Base-by-base conservation (phyloP, 305 asterid genomes). In the Solanum hybrid region DNA sequence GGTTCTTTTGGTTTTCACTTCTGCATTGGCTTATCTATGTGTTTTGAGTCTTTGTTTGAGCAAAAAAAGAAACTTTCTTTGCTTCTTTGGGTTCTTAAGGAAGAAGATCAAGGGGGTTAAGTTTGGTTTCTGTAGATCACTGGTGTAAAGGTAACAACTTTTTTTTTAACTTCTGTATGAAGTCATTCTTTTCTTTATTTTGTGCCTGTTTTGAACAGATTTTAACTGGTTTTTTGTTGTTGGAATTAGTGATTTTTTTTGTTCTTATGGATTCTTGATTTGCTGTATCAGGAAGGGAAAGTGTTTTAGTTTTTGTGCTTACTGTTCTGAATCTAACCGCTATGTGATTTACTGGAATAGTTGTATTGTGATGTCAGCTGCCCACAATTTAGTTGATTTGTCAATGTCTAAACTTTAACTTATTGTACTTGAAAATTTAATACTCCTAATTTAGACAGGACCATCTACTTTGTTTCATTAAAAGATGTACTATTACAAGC, bases 101-200 rank as follows among this genome's bases (percentile, higher is more conserved):
- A 90, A 91, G 96, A 95, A 93, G 96, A 95, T 94, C 95, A 87
- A 89, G 95, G 93, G 92, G 96, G 94, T 87, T 93, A 90, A 92
- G 87, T 57, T 68, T 73, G 6, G 84, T n/a, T 85, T 75, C 86
- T 92, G 84, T 92, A 92, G 93, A 94, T 94, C 94, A 90, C 90
- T 92, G 26, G 45, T 85, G 76, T 90, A 39, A 90, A 92, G 98
- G 97, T 95, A 73, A 88, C 76, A 51, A 29, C 88, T 8, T 76
- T 17, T 22, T 29, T 57, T 57, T 17, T 2, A 57, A 57, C 91
- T 94, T 91, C 90, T 45, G 70, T 92, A 32, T 34, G 86, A 88
- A 90, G 93, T 88, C 88, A 86, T 90, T 87, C 88, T 72, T 91
- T 85, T 12, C 88, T 85, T 85, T 1, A 57, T 29, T 84, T 84